Evolutionary conservation across 2,329 filamentous ascomycete genomes (phyloP).

Genomic region (Trichoderma atrobrunneum): DNA sequence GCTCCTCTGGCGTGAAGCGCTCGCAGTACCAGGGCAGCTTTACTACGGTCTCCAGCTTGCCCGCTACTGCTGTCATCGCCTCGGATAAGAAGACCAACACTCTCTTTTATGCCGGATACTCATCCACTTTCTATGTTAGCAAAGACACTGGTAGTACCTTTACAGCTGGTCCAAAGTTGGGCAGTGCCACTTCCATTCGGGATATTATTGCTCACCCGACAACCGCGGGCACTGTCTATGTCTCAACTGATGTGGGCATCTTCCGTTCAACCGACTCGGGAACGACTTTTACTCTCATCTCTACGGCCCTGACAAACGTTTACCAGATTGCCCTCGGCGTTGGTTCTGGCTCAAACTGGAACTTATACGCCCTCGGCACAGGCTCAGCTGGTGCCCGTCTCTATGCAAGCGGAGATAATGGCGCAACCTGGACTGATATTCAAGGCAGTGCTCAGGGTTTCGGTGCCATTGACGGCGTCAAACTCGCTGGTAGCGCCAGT

Average conservation of each 20-base stretch:
- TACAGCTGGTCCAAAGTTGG: neutral
- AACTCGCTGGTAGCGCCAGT: constrained; percentile 3
- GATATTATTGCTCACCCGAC: constrained; percentile 3
- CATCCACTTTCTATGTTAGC: constrained; percentile 4
- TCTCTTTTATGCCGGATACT: constrained; percentile 4
- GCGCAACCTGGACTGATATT: constrained; percentile 10
- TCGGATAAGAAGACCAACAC: constrained; percentile 7
- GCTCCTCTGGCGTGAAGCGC: constrained; percentile 3
- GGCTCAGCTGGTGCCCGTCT: neutral
- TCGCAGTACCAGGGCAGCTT: constrained; percentile 9
- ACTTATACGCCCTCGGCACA: neutral
- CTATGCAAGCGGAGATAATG: constrained; percentile 6
- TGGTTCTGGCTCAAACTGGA: constrained; percentile 9
- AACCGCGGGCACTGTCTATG: neutral
- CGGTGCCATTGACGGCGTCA: neutral
- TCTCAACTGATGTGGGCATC: constrained; percentile 8
- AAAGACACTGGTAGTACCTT: constrained; percentile 4
- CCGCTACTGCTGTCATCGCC: neutral
- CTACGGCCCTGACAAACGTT: neutral
- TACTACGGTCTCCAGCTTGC: constrained; percentile 3
- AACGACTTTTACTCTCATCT: neutral
- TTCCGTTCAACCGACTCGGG: constrained; percentile 7
- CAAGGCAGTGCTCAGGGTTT: constrained; percentile 6
- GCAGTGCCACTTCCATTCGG: neutral
- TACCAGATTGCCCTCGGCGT: constrained; percentile 9